Base-by-base conservation (phyloP, 352 stramenopile genomes). In the Globisporangium spiculum region DNA sequence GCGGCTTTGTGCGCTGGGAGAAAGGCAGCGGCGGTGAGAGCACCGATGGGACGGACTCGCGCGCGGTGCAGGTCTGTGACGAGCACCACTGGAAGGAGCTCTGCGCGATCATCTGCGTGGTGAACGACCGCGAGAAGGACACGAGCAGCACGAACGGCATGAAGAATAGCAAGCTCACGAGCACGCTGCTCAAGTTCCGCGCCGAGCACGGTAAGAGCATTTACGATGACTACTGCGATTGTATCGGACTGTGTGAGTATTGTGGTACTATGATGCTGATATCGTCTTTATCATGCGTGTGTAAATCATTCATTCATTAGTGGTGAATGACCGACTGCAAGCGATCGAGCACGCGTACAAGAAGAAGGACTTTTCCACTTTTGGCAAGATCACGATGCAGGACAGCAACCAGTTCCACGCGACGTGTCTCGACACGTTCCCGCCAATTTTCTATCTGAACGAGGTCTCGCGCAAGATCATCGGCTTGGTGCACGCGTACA, bases 391-490 rank as follows among this genome's bases (percentile, higher is more conserved):
- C n/a, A 99, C 97, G 20, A 99, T 99, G 97, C 86, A 94, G 70
- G 98, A 99, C 81, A 96, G 88, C 66, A 99, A 99, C 83, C 94
- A 99, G 73, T 99, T 99, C 77, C 97, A 99, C 80, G 93, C 97
- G 46, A 98, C 92, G 36, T 99, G 97, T 74, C 82, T 99, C 12
- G 97, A 99, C 78, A 99, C 97, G 20, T 98, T 91, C 72, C 98
- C 98, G 57, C 97, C 98, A 7, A 99, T 99, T 68, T 98, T 98
- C 76, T 99, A 99, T 78, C 93, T 99, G 84, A 99, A 99, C 78
- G 95, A 99, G 68, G 71, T 93, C 41, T 97, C 90, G 30, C 79
- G 79, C 50, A 74, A 74, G 59, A 88, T 97, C 67, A 86, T 95
- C 58, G 61, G 76, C 48, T 68, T 99, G 12, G 87, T 99, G 36